Evolutionary conservation across 352 stramenopile species (phyloP).

Genomic region (Globisporangium cylindrosporum): DNA sequence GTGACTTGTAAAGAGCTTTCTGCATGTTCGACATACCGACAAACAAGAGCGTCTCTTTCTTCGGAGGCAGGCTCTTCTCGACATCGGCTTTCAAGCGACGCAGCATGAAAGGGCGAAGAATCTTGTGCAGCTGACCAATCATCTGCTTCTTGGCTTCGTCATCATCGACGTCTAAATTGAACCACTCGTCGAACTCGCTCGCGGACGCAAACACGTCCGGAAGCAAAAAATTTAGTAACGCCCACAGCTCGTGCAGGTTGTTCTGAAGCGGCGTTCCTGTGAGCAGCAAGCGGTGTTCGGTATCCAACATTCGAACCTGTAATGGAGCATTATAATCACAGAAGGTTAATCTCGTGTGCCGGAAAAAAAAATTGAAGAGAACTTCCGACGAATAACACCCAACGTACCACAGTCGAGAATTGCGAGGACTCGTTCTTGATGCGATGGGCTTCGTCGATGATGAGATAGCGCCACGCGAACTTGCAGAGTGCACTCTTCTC

Average conservation of each 20-base stretch:
- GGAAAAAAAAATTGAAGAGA: no score
- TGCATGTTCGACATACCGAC: slow-evolving; percentile 91
- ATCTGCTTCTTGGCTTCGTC: slow-evolving; percentile 90
- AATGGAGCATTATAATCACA: background rate
- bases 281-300: slow-evolving; percentile 86
- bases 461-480: slow-evolving; percentile 88
- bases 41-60: slow-evolving; percentile 96
- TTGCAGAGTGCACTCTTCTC: slow-evolving; percentile 87
- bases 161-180: slow-evolving; percentile 85
- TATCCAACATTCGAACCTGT: slow-evolving; percentile 70
- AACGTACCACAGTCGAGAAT: slow-evolving; percentile 76
- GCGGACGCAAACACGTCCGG: slow-evolving; percentile 91
- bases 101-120: slow-evolving; percentile 95
- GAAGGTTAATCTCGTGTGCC: background rate
- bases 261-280: slow-evolving; percentile 95
- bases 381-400: background rate
- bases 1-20: slow-evolving; percentile 96
- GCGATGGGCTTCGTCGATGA: slow-evolving; percentile 87
- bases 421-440: slow-evolving; percentile 90
- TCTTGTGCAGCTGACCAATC: slow-evolving; percentile 87
- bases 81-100: slow-evolving; percentile 98
- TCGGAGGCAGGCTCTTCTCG: slow-evolving; percentile 96
- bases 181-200: slow-evolving; percentile 88
- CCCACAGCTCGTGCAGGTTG: slow-evolving; percentile 94
- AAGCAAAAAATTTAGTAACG: slow-evolving; percentile 93